Base-by-base conservation (phyloP, 331 rosid genomes). In the Erythrophleum ivorense region DNA sequence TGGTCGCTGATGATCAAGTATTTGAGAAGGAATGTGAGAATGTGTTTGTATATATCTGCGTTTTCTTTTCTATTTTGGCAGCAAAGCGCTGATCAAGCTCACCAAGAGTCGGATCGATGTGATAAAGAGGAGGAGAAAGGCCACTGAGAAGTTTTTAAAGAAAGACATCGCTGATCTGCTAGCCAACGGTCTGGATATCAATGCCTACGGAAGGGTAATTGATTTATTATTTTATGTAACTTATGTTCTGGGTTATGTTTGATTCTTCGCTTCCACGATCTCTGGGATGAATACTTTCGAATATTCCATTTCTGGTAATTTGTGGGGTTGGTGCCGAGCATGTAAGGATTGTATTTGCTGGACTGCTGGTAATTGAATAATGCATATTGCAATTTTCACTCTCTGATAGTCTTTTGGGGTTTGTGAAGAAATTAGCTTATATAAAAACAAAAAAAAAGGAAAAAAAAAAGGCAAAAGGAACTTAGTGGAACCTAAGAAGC, bases 101-200 rank as follows among this genome's bases (percentile, higher is more conserved):
- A 94, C 92, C 77, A 96, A 92, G 86, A 86, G 86, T 80, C 97
- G 98, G 92, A 96, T 96, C 91, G 97, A 96, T 85, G 92, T 88
- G 89, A 82, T 96, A 71, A 90, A 92, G 89, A 90, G 97, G 87
- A 96, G 88, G 95, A 89, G 93, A 86, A 94, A 89, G 82, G 99
- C 98, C 45, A 88, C 97, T 69, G 94, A 94, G 92, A 96, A 92
- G 91, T 92, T 94, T 85, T 80, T 96, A 54, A 92, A 86, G 94
- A 88, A 90, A 69, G 99, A 96, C 71, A 85, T 96, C 11, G 99
- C 94, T 80, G 98, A 96, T 91, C 91, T 96, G 63, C 89, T 96
- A 41, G 80, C 83, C 13, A 85, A 88, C 87, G 97, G 94, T 13
- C 88, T 90, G 5, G 98, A 94, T 60, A 84, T 83, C 53, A 91